Conservation (phyloP, 345 rosid genomes). For the Corchorus olitorius region DNA sequence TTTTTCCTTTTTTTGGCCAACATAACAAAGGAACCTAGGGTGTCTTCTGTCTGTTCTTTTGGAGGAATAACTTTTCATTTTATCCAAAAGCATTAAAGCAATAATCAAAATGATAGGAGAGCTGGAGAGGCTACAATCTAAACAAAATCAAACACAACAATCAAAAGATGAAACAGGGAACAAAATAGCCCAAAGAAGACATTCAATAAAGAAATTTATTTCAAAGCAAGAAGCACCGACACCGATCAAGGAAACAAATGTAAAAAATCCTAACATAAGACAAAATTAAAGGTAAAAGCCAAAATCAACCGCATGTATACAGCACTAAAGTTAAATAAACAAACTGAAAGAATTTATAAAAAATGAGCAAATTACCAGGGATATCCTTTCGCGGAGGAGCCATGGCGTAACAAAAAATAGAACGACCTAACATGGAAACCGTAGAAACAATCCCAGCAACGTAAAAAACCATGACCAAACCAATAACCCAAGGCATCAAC, state of each 20-base stretch:
- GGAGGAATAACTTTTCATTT: background rate
- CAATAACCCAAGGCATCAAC: conserved; percentile 93
- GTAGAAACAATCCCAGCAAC: conserved; percentile 79
- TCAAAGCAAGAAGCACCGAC: background rate
- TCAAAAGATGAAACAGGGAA: background rate
- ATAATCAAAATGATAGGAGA: background rate
- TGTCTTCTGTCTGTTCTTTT: background rate
- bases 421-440: conserved; percentile 66
- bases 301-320: background rate
- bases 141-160: background rate
- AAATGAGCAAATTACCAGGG: conserved; percentile 44
- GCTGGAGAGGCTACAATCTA: background rate
- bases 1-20: no score
- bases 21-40: background rate
- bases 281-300: background rate
- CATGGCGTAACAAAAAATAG: conserved; percentile 55
- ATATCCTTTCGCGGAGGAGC: conserved; percentile 48
- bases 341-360: background rate
- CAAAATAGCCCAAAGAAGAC: background rate
- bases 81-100: background rate
- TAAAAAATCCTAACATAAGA: background rate
- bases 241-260: background rate
- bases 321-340: no score
- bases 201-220: background rate
- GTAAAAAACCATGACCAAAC: conserved; percentile 68